Base-by-base conservation (phyloP, 1,139 yeast species). In the Sugiyamaella japonica region DNA sequence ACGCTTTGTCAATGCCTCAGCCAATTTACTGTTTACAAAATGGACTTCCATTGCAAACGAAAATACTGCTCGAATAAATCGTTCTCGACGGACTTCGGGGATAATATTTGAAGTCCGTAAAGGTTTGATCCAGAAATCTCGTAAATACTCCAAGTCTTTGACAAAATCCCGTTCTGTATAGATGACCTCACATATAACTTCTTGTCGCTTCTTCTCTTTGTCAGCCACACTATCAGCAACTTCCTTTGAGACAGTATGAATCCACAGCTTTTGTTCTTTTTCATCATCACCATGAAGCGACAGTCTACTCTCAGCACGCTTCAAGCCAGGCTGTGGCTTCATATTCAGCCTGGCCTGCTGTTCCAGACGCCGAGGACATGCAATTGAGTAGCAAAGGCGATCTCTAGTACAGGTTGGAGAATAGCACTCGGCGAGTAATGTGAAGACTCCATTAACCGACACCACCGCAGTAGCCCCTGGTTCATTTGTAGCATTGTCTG, bases 351-450 rank as follows among this genome's bases (percentile, higher is more conserved):
- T 78, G 1, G 97, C 97, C 68, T 93, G 98, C 70, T 93, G 99
- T 71, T 93, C 99, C 50, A 93, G 76, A 61, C 99, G 81, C 63
- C 97, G 81, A 9, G 99, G 99, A 73, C 99, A 93, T n/a, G 97
- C 95, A 63, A 93, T 91, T 53, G 96, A 87, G 71, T 93, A 93
- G 72, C 99, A 93, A 44, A 93, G 75, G 37, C 82, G 78, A 66
- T 89, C 95, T 54, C 96, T 76, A 3, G 96, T 86, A 73, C 99
- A 93, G 0, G 99, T 93, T 36, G 99, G 96, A 0, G 97, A 90
- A 67, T 93, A 93, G 72, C 99, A 93, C 65, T 91, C 97, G 0
- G 98, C 89, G 59, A 93, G 75, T 46, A 93, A 76, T 1, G 97
- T 91, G 69, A 93, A 95, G 4, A 93, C 96, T 62, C 99, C 99